Evolutionary conservation across 768 basidiomycete species (phyloP).

Genomic region (Fibroporia radiculosa): DNA sequence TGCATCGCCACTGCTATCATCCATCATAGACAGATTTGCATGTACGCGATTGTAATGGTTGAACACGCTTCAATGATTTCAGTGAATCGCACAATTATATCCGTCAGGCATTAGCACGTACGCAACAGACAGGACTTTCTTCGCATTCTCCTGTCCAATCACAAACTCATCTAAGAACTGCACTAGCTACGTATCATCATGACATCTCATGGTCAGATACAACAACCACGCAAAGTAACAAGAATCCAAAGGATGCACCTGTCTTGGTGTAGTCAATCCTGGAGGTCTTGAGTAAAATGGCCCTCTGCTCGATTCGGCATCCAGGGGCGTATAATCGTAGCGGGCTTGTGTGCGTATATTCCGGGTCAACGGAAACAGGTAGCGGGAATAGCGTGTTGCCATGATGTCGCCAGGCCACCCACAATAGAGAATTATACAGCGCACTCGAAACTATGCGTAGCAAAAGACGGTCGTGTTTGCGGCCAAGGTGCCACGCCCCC

Average conservation of each 20-base stretch:
- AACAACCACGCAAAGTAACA: not conserved
- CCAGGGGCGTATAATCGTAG: conserved; percentile 29
- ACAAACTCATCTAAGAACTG: conserved; percentile 86
- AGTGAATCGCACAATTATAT: not conserved
- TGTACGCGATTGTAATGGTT: conserved; percentile 91
- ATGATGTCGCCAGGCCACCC: too few species aligned
- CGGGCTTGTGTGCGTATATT: conserved; percentile 51
- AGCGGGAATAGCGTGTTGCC: conserved; percentile 3
- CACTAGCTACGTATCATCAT: conserved; percentile 46
- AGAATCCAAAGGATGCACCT: conserved; percentile 26
- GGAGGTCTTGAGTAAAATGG: conserved; percentile 29
- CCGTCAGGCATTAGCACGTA: conserved; percentile 33
- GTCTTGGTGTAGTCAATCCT: conserved; percentile 51
- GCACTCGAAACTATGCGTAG: too few species aligned
- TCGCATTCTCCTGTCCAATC: conserved; percentile 86
- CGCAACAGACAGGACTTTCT: conserved; percentile 93
- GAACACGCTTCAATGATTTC: conserved; percentile 55
- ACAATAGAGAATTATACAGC: too few species aligned
- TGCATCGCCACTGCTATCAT: conserved; percentile 21
- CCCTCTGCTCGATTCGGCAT: conserved; percentile 13
- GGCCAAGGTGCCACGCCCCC: not conserved
- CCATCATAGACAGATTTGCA: conserved; percentile 50
- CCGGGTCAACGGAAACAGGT: conserved; percentile 25
- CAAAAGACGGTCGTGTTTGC: not conserved
- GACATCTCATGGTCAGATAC: not conserved